phyloP scores from a whole-genome alignment of 768 basidiomycete species.

The Lactarius tabidus region DNA sequence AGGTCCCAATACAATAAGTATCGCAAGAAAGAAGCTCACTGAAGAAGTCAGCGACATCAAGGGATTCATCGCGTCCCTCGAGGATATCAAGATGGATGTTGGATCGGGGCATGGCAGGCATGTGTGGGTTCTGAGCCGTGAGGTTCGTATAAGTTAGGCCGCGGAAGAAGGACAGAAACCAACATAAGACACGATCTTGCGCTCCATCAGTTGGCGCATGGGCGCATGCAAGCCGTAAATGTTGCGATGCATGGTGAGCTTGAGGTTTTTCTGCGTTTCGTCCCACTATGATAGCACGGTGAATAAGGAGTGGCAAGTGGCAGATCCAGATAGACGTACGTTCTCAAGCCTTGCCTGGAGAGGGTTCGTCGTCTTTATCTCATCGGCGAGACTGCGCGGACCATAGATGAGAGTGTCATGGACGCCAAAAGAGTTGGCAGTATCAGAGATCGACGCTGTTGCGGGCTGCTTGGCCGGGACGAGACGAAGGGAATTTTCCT shows the following conservation, averaged over 20 bases:
- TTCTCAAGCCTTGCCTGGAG: constrained; percentile 72
- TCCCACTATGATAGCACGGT: constrained; percentile 70
- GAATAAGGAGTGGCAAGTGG: constrained; percentile 1
- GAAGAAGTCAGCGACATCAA: constrained; percentile 79
- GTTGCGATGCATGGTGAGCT: constrained; percentile 80
- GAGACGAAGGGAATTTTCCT: constrained; percentile 56
- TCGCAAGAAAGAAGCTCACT: constrained; percentile 41
- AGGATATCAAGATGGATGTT: constrained; percentile 91
- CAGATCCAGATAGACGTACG: constrained; percentile 46
- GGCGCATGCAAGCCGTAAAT: constrained; percentile 86
- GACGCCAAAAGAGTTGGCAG: constrained; percentile 70
- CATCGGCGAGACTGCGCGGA: constrained; percentile 71
- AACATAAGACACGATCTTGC: constrained; percentile 77
- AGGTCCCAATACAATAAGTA: background rate
- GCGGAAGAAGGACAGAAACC: constrained; percentile 30
- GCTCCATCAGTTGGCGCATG: constrained; percentile 89
- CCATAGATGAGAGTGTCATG: constrained; percentile 90
- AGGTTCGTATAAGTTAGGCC: background rate
- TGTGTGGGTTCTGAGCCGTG: constrained; percentile 52
- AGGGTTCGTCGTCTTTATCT: constrained; percentile 56
- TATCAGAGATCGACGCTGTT: constrained; percentile 62
- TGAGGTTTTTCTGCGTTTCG: constrained; percentile 83
- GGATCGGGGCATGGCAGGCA: constrained; percentile 58
- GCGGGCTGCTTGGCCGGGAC: constrained; percentile 54
- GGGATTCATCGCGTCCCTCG: constrained; percentile 84